Evolutionary conservation across 805 yeast genomes (phyloP).

Genomic region (Spathaspora gorwiae): DNA sequence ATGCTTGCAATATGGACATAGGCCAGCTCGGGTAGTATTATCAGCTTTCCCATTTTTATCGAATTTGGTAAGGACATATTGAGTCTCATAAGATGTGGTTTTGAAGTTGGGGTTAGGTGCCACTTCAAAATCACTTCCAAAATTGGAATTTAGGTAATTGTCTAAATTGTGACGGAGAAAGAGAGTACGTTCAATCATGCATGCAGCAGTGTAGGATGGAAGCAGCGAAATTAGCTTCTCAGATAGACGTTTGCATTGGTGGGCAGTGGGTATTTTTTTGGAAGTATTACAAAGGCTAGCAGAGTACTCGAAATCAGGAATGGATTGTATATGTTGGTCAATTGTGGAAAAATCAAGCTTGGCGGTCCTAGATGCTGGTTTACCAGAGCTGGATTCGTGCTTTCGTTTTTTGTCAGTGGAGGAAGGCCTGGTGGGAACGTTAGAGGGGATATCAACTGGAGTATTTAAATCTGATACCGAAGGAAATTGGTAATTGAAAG

Average conservation of each 20-base stretch:
- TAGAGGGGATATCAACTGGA: not conserved
- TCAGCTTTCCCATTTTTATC: constrained; percentile 3
- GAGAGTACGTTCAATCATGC: constrained; percentile 3
- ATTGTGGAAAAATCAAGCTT: constrained; percentile 5
- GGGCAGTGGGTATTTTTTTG: constrained; percentile 1
- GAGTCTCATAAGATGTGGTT: constrained; percentile 6
- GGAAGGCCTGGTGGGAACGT: not conserved
- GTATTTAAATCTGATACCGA: constrained; percentile 1
- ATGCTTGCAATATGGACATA: constrained; percentile 28
- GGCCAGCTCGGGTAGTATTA: constrained; percentile 13
- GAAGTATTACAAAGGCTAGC: not conserved
- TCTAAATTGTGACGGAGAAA: constrained; percentile 2
- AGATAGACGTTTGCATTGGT: constrained; percentile 1
- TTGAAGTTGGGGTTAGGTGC: constrained; percentile 5
- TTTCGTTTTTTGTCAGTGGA: not conserved
- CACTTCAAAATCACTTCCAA: constrained; percentile 3
- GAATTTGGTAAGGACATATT: constrained; percentile 5
- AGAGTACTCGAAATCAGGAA: constrained; percentile 5
- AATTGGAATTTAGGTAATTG: too few relatives aligned
- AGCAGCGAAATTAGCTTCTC: constrained; percentile 3
- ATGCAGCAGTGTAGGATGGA: not conserved
- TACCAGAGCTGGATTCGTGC: not conserved
- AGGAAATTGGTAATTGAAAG: not conserved
- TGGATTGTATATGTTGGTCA: not conserved
- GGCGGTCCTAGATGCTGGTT: not conserved